A percentile compares a stretch with the other conserved stretches of the same genome.
phyloP scores from a whole-genome alignment of 163 green algal species.

The Chlamydomonas reinhardtii region DNA sequence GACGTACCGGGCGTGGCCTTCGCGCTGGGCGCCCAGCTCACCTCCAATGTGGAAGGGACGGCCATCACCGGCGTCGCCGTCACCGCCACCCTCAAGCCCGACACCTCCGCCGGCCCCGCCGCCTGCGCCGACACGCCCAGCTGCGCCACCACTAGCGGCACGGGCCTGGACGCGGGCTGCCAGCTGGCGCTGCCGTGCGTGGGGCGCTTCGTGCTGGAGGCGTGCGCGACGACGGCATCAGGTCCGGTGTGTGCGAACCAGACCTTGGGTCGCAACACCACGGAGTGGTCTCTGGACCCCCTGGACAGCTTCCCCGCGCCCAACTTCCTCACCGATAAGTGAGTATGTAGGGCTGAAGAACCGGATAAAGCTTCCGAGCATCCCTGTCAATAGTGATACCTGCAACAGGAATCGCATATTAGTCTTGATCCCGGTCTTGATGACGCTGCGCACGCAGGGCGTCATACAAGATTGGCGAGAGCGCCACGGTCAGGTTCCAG shows the following conservation, averaged over 20 bases:
- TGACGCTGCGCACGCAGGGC: background rate
- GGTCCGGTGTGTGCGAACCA: conserved; percentile 9
- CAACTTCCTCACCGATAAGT: conserved; percentile 6
- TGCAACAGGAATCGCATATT: too few relatives aligned
- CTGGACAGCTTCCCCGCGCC: conserved; percentile 17
- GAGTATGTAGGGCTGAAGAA: too few relatives aligned
- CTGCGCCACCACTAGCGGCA: background rate
- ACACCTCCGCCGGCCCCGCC: background rate
- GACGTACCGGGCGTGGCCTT: conserved; percentile 47
- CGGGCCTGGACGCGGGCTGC: background rate
- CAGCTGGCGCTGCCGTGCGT: conserved; percentile 57
- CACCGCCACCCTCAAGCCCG: conserved; percentile 12
- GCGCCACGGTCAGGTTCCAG: conserved; percentile 30
- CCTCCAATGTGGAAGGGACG: conserved; percentile 39
- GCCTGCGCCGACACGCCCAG: background rate
- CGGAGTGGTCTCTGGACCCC: conserved; percentile 27
- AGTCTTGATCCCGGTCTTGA: too few relatives aligned
- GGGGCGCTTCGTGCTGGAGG: conserved; percentile 44
- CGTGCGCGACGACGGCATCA: background rate
- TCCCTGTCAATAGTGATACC: too few relatives aligned
- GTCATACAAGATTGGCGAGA: conserved; percentile 4
- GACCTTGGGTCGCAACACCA: conserved; percentile 45
- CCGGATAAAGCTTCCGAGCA: too few relatives aligned
- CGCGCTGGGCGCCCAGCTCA: conserved; percentile 17
- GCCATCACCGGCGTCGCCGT: conserved; percentile 8